Base-by-base conservation (phyloP, 2,329 filamentous ascomycete genomes). In the Leptographium procerum region DNA sequence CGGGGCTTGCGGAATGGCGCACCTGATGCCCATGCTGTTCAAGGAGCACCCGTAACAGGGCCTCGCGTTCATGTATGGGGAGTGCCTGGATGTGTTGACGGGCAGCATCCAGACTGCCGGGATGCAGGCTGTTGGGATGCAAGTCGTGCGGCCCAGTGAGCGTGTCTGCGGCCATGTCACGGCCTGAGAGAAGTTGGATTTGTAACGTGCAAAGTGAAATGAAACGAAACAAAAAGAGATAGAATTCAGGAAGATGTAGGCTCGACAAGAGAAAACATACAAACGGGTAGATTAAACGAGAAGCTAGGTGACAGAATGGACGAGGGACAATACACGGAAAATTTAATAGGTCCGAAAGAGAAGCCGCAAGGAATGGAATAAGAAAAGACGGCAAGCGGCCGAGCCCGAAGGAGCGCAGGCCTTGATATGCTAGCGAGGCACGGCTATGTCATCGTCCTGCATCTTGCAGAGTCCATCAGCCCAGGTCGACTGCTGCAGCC, bases 51-150 rank as follows among this genome's bases (percentile, higher is more conserved):
- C 65, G 66, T 51, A 71, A 61, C 31, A 72, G 61, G 9, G 67
- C 67, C 59, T 71, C 67, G 7, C 70, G 60, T 5, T 69, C 69
- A 28, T 62, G 65, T 7, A 66, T 64, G 1, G 67, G 68, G 1
- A 71, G 64, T 11, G 65, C 62, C 60, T 69, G 66, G 34, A 71
- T 67, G 26, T 72, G 68, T 24, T 68, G 65, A 26, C 69, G 64
- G 28, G 68, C 68, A 31, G 66, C 66, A 33, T 64, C 65, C 57
- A 70, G 57, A 52, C 62, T 67, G 56, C 28, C 59, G 14, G 57
- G 43, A 29, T 56, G 55, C 48, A 57, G 51, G 26, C 26, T 14
- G 40, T 7, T n/a, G 40, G 40, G 16, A 19, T 16, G 5, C 40
- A 43, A 6, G 60, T 56, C 56, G 43, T 58, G 55, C 11, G 47